Evolutionary conservation across 2,329 filamentous ascomycete species (phyloP), one percentile per base, ranked within the genome.

Genomic region (Aspergillus terreus): DNA sequence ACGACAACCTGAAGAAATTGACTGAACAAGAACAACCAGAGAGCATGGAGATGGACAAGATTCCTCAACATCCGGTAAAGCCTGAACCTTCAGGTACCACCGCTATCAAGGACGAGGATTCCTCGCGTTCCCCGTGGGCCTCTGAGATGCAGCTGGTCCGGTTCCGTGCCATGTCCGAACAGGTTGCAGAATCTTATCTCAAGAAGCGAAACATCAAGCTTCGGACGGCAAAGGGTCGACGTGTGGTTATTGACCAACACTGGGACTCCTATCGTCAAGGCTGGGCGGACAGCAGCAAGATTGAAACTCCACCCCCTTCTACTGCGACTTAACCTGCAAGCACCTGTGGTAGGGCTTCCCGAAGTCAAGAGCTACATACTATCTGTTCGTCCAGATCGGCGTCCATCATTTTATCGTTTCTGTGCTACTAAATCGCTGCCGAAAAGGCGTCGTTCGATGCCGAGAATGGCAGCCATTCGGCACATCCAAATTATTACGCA

Each of bases 151-250:
- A 55, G 32, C 55, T 63, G 21, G 44, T 56, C 40, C 53, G 43
- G 27, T 63, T 60, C 46, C 54, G 55, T 32, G 35, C 53, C 36
- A 57, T 51, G 12, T 52, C 57, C 9, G 51, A 53, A 35, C 57
- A 60, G 40, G 48, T 61, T 49, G 60, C 58, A 36, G 50, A 55
- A 35, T 52, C 55, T 47, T 59, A 55, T 49, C 19, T 63, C 35
- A 52, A 51, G 40, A 21, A 53, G 21, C 44, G 55, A 23, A 55
- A 55, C 2, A 53, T 57, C 35, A 61, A 57, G 41, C 32, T 60
- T 30, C 38, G 12, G 19, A 36, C 1, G 40, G n/a, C 12, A 19
- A 49, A 49, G 12, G 0, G 15, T 19, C 47, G 36, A 25, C 23
- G 7, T 15, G 42, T 35, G 12, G 46, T 15, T 33, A 17, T 25